Evolutionary conservation across 441 rosid species (phyloP).

Genomic region (Raphanus hybrid): DNA sequence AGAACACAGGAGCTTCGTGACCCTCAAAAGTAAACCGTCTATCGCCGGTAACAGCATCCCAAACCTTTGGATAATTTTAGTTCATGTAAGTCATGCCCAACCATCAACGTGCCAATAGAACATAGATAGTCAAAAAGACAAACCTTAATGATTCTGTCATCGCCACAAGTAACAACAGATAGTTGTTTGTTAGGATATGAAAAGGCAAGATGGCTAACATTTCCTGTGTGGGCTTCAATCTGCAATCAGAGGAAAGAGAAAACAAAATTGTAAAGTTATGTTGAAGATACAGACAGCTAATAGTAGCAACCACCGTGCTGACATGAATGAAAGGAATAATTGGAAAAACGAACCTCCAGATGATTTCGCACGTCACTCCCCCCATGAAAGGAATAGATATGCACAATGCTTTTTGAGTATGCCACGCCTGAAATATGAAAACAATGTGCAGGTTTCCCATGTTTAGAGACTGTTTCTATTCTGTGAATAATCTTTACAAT

Average conservation of each 20-base stretch:
- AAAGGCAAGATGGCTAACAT: constrained; percentile 28
- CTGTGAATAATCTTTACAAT: constrained; percentile 1
- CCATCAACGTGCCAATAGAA: background rate
- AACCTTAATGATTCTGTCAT: constrained; percentile 24
- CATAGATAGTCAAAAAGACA: constrained; percentile 15
- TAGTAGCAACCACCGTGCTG: constrained; percentile 2
- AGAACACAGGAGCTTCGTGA: constrained; percentile 26
- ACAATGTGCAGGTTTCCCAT: constrained; percentile 10
- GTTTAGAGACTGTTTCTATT: constrained; percentile 13
- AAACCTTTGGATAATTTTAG: constrained; percentile 16
- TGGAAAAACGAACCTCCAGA: constrained; percentile 66
- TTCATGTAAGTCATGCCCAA: constrained; percentile 16
- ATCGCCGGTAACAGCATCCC: constrained; percentile 25
- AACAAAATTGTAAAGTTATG: constrained; percentile 13
- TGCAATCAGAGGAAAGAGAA: constrained; percentile 6
- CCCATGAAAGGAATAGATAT: constrained; percentile 69
- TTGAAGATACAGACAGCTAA: background rate
- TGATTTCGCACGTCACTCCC: constrained; percentile 69
- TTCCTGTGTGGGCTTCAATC: constrained; percentile 29
- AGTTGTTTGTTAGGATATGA: constrained; percentile 26
- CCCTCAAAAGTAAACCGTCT: constrained; percentile 25
- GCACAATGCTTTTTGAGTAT: constrained; percentile 84
- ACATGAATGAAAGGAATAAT: constrained; percentile 7
- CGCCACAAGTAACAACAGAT: constrained; percentile 24
- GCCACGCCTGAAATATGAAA: constrained; percentile 70